Conservation (phyloP, 164 flowering plant genomes). For the Pachysandra terminalis region DNA sequence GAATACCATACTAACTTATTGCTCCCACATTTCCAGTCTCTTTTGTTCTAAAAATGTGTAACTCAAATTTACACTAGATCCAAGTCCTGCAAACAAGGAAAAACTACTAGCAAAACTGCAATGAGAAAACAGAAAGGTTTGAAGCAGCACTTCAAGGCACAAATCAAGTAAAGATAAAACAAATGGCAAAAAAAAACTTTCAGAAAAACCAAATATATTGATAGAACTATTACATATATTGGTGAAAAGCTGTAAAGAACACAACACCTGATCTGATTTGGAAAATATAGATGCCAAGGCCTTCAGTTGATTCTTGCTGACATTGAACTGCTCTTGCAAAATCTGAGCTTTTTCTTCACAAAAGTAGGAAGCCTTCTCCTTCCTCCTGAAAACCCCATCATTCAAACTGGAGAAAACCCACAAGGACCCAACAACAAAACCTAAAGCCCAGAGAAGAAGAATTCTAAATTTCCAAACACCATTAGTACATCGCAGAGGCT, state of each 20-base stretch:
- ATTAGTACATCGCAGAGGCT: slow-evolving; percentile 23
- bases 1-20: background rate
- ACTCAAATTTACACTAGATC: background rate
- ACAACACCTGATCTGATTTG: slow-evolving; percentile 50
- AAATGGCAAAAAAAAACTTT: background rate
- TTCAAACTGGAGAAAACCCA: slow-evolving; percentile 30
- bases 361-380: slow-evolving; percentile 15
- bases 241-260: background rate
- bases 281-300: slow-evolving; percentile 40
- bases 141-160: background rate
- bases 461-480: slow-evolving; percentile 37
- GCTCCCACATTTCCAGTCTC: background rate
- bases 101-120: background rate
- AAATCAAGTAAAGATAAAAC: background rate
- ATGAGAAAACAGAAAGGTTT: no score
- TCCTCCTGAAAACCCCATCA: slow-evolving; percentile 13
- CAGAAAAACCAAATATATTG: background rate
- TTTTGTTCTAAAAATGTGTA: no score
- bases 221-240: no score
- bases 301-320: slow-evolving; percentile 46
- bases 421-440: slow-evolving; percentile 22
- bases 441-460: slow-evolving; percentile 34
- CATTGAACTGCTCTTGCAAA: slow-evolving; percentile 44
- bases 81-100: background rate
- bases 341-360: slow-evolving; percentile 29